Evolutionary conservation across 345 rosid species (phyloP).

Genomic region (Populus ilicifolia): DNA sequence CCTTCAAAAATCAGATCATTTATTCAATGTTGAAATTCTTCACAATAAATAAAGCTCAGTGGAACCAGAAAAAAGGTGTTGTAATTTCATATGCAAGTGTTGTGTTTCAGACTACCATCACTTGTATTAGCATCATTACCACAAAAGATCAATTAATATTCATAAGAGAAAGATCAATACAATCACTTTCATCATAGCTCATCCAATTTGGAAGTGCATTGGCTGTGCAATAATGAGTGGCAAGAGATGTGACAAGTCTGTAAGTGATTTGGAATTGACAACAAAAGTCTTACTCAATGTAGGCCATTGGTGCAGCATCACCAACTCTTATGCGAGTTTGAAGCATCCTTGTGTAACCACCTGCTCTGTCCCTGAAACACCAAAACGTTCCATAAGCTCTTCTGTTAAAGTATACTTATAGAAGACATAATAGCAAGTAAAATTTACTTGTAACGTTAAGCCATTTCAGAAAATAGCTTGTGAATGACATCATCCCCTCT

Average conservation of each 20-base stretch:
- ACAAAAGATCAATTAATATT: not conserved
- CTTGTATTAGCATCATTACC: not conserved
- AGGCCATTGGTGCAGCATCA: constrained; percentile 96
- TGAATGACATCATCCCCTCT: constrained; percentile 90
- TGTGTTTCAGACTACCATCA: not conserved
- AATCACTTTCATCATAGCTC: not conserved
- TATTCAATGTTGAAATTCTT: not conserved
- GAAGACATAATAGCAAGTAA: constrained; percentile 5
- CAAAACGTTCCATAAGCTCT: constrained; percentile 5
- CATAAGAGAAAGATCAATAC: not conserved
- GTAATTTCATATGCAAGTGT: not conserved
- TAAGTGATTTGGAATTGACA: not conserved
- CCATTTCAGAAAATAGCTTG: constrained; percentile 82
- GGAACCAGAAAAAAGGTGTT: not conserved
- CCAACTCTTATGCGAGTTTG: constrained; percentile 87
- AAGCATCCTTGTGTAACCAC: constrained; percentile 90
- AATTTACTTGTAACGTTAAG: constrained; percentile 77
- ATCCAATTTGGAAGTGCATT: not conserved
- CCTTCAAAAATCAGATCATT: not conserved
- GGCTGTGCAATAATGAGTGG: not conserved
- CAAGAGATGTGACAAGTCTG: not conserved
- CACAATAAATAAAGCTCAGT: not conserved
- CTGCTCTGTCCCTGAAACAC: constrained; percentile 71
- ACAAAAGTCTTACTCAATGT: constrained; percentile 67
- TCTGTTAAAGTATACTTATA: not conserved